phyloP scores from a whole-genome alignment of 164 flowering plant species.

The Paratinospora sagittata region DNA sequence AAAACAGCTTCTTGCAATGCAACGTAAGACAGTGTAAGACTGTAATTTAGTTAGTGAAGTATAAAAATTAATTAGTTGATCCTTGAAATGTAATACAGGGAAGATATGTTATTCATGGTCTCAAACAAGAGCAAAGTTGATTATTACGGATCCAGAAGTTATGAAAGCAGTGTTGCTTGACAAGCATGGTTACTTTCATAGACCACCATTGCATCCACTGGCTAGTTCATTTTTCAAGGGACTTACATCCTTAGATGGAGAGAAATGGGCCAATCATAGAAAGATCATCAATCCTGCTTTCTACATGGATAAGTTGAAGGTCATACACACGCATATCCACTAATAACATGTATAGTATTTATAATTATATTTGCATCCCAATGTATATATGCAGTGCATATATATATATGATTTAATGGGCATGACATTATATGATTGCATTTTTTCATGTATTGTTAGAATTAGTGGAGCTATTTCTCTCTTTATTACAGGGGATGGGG shows the following conservation, averaged over 20 bases:
- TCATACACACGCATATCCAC: not conserved
- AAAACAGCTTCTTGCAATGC: too few relatives aligned
- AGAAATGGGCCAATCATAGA: conserved; percentile 42
- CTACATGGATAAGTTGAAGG: conserved; percentile 44
- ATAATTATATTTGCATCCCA: not conserved
- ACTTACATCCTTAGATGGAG: conserved; percentile 27
- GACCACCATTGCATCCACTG: conserved; percentile 35
- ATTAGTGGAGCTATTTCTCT: not conserved
- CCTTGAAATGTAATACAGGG: conserved; percentile 21
- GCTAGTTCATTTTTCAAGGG: conserved; percentile 25
- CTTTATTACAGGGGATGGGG: conserved; percentile 30
- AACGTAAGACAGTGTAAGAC: too few relatives aligned
- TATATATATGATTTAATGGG: too few relatives aligned
- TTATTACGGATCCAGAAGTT: conserved; percentile 35
- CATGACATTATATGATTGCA: too few relatives aligned
- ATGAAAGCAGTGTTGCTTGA: conserved; percentile 28
- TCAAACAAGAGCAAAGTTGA: conserved; percentile 36
- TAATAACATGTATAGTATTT: too few relatives aligned
- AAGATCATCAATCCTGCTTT: conserved; percentile 39
- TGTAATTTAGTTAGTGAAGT: too few relatives aligned
- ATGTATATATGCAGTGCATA: not conserved
- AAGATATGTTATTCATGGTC: conserved; percentile 30
- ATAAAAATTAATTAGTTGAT: not conserved
- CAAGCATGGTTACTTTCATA: conserved; percentile 33
- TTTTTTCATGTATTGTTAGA: too few relatives aligned